Base-by-base conservation (phyloP, 129 eudicot species). In the Escallonia herrerae region DNA sequence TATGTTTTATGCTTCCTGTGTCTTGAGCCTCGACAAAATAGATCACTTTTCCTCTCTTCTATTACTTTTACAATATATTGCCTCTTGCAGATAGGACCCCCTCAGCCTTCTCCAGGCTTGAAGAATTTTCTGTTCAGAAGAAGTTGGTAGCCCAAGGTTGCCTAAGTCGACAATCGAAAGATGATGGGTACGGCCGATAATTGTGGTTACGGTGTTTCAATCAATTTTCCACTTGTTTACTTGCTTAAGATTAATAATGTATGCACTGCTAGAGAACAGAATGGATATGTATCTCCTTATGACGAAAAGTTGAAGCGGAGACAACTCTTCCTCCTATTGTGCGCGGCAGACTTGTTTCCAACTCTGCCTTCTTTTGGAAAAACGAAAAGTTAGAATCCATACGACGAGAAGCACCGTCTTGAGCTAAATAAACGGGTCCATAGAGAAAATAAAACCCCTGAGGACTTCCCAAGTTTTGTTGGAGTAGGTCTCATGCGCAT, bases 351-450 rank as follows among this genome's bases (percentile, higher is more conserved):
- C 62, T 55, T 86, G 43, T 76, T 77, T 67, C 85, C 95, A 51
- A 82, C 91, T 67, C 76, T 89, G 39, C 81, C 95, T 14, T 84
- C 99, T 11, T 71, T 15, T 56, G 99, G 76, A 43, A 94, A 94
- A 76, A 86, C 97, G 41, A 94, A 94, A 72, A 71, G 66, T 64
- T 83, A 94, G 73, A 94, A 72, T 74, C 99, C 97, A 5, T 94
- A 81, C 68, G 97, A 94, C 66, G 97, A 94, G 68, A 94, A 71
- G 68, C 99, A 97, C 49, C 66, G 89, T 22, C 84, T 94, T 38
- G 95, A 94, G 77, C 99, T 89, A 71, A 94, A 94, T 76, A 89
- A 80, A 79, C 78, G 95, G 60, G 65, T 86, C 57, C 99, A 94
- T 58, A 86, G 79, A 78, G 99, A 89, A 67, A 94, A 94, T 54